phyloP scores from a whole-genome alignment of 1,284 basidiomycete genomes.

The Neotropicomus parvogracilis region DNA sequence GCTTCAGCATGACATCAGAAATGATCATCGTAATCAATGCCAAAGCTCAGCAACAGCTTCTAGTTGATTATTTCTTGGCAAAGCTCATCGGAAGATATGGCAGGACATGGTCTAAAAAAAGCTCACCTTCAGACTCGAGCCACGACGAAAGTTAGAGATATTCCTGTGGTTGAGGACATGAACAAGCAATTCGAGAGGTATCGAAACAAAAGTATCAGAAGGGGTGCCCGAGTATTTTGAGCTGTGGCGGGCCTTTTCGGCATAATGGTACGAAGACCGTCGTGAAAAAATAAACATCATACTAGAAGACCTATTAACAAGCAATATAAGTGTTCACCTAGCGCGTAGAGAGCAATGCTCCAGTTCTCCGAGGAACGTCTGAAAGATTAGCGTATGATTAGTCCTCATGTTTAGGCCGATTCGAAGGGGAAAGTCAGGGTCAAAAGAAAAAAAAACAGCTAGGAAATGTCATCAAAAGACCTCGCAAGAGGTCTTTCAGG shows the following conservation, averaged over 20 bases:
- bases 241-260: slow-evolving; percentile 90
- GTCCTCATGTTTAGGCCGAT: not conserved
- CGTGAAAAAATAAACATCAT: slow-evolving; percentile 67
- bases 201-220: slow-evolving; percentile 45
- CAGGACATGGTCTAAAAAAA: no score
- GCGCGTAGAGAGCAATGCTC: not conserved
- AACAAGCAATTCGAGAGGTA: not conserved
- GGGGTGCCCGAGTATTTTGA: slow-evolving; percentile 74
- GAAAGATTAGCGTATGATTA: slow-evolving; percentile 1
- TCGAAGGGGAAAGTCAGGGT: slow-evolving; percentile 34
- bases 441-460: slow-evolving; percentile 16
- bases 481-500: slow-evolving; percentile 18
- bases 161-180: not conserved
- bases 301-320: slow-evolving; percentile 13
- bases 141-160: no score
- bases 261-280: slow-evolving; percentile 82
- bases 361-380: no score
- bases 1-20: slow-evolving; percentile 16
- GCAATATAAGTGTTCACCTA: slow-evolving; percentile 12
- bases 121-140: slow-evolving; percentile 10
- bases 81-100: slow-evolving; percentile 34
- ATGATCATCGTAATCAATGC: slow-evolving; percentile 49
- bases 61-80: slow-evolving; percentile 62
- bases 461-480: slow-evolving; percentile 24
- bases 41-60: slow-evolving; percentile 79